Percentiles rank a stretch among this genome's conserved stretches.
Conservation (phyloP, 1,284 basidiomycete genomes). For the Schizopora paradoxa region DNA sequence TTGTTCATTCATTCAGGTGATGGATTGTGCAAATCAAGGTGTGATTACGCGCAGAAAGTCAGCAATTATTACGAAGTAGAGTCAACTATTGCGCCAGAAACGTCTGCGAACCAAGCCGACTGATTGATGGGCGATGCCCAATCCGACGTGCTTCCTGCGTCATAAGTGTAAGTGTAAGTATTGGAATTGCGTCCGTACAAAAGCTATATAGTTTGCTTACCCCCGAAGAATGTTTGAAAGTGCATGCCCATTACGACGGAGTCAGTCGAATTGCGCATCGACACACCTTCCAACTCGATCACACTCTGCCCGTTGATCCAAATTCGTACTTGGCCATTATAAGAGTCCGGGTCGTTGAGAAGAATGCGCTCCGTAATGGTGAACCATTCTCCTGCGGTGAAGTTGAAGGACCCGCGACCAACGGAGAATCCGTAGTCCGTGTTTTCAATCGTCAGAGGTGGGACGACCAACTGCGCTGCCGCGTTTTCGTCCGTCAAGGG, state of each 20-base stretch:
- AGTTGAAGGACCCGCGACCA: constrained; percentile 24
- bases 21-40: too few relatives aligned
- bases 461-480: constrained; percentile 15
- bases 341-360: constrained; percentile 33
- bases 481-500: constrained; percentile 27
- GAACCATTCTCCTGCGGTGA: constrained; percentile 30
- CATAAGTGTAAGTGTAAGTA: not conserved
- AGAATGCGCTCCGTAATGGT: constrained; percentile 34
- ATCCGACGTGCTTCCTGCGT: constrained; percentile 23
- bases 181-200: not conserved
- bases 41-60: too few relatives aligned
- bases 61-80: too few relatives aligned
- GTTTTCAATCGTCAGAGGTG: constrained; percentile 22
- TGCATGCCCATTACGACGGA: constrained; percentile 24
- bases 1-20: too few relatives aligned
- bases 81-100: constrained; percentile 18
- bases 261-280: constrained; percentile 19
- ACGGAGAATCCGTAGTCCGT: constrained; percentile 26
- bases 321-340: constrained; percentile 21
- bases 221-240: constrained; percentile 39
- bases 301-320: constrained; percentile 25
- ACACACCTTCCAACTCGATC: constrained; percentile 20
- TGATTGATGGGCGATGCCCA: constrained; percentile 37
- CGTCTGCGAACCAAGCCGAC: constrained; percentile 36
- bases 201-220: constrained; percentile 13